Conservation (phyloP, 371 early-diverging fungal genomes). For the Mucor plumbeus region DNA sequence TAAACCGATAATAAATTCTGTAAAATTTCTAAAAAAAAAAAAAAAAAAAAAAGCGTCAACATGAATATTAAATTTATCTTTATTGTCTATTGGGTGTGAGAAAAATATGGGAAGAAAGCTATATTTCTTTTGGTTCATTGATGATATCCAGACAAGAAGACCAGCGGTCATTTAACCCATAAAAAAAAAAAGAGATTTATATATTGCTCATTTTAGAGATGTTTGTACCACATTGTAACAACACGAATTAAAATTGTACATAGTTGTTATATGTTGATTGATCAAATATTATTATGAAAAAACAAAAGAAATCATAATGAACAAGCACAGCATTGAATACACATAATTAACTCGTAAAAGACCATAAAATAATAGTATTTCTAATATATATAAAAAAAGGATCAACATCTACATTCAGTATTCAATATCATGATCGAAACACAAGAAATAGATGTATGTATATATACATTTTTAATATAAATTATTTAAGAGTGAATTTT, state of each 20-base stretch:
- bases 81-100: not conserved
- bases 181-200: conserved; percentile 9
- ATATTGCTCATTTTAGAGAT: conserved; percentile 6
- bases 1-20: too few relatives aligned
- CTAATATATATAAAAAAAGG: not conserved
- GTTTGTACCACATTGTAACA: not conserved
- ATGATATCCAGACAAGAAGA: not conserved
- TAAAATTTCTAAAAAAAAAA: not conserved
- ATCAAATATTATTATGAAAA: not conserved
- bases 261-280: not conserved
- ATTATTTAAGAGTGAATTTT: conserved; percentile 1
- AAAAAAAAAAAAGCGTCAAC: not conserved
- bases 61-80: not conserved
- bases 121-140: not conserved
- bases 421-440: not conserved
- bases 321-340: not conserved
- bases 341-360: too few relatives aligned
- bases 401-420: not conserved
- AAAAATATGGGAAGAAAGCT: conserved; percentile 7
- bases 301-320: not conserved
- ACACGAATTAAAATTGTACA: not conserved
- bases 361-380: too few relatives aligned
- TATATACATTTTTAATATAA: conserved; percentile 4
- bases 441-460: not conserved
- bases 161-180: not conserved